Base-by-base conservation (phyloP, 768 basidiomycete genomes). In the Lactifluus volemus region DNA sequence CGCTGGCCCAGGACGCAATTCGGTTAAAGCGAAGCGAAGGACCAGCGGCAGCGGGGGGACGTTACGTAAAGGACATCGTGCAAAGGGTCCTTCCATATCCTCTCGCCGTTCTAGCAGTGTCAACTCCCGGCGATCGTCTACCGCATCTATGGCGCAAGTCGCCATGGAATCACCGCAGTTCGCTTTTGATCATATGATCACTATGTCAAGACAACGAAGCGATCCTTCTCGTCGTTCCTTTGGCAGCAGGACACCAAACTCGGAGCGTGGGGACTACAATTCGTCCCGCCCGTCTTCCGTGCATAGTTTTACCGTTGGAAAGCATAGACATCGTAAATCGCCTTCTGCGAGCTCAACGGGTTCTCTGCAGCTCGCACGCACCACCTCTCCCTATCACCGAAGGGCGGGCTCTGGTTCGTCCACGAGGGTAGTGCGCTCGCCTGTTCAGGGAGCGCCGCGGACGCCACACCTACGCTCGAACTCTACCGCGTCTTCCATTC, bases 31-130 rank as follows among this genome's bases (percentile, higher is more conserved):
- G 12, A 83, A 84, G 70, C 78, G 81, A 50, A 75, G 81, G 48
- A 69, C 79, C 12, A 82, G 83, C 64, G 77, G 75, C 36, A 73
- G 71, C 9, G 68, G 69, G 29, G 67, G 68, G 10, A 44, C 62
- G 15, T 52, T 60, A 29, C 66, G 68, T 50, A 71, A 71, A 61
- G 78, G 78, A 17, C 80, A 85, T 61, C 80, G 86, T 58, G 74
- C 78, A 15, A 85, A 86, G 54, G 81, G 90, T 15, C 84, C 84
- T 0, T 88, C 88, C 0, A 74, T 85, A 47, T 89, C 89, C 0
- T 95, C 93, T 25, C 82, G 89, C 50, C 84, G 94, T 30, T 95
- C 92, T 14, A 94, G 91, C 70, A 93, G 91, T 60, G 88, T 94
- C 64, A 94, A 93, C 69, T 97, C 94, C 6, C 78, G 88, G 39